Evolutionary conservation across 129 eudicot genomes (phyloP).

Genomic region (Sambucus nigra): DNA sequence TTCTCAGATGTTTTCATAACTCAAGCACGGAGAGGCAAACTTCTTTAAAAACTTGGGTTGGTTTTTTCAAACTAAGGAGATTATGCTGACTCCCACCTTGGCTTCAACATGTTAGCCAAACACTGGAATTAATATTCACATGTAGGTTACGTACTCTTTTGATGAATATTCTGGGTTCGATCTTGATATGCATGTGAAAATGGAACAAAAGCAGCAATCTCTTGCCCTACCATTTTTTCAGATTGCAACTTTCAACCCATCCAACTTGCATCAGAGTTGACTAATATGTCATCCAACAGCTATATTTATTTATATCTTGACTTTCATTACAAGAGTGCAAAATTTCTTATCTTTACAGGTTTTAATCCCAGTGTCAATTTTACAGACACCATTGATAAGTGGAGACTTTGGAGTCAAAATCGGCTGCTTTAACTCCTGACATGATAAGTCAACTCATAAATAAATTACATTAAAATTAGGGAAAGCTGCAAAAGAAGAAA

Average conservation of each 20-base stretch:
- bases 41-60: background rate
- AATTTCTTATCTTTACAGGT: too few species aligned
- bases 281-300: background rate
- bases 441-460: too few species aligned
- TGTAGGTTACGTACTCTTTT: too few species aligned
- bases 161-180: background rate
- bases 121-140: too few species aligned
- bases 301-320: background rate
- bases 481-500: too few species aligned
- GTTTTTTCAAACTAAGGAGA: background rate
- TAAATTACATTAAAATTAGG: too few species aligned
- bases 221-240: background rate
- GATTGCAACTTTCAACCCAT: background rate
- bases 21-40: background rate
- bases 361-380: background rate
- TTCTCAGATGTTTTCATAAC: constrained; percentile 29
- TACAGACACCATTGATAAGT: too few species aligned
- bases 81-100: background rate
- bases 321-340: background rate
- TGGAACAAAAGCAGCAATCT: constrained; percentile 6
- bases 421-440: too few species aligned
- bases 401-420: too few species aligned
- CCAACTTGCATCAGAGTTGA: background rate
- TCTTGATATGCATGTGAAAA: background rate
- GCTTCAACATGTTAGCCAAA: background rate